Base-by-base conservation (phyloP, 148 eudicot genomes). In the Rheum nobile region DNA sequence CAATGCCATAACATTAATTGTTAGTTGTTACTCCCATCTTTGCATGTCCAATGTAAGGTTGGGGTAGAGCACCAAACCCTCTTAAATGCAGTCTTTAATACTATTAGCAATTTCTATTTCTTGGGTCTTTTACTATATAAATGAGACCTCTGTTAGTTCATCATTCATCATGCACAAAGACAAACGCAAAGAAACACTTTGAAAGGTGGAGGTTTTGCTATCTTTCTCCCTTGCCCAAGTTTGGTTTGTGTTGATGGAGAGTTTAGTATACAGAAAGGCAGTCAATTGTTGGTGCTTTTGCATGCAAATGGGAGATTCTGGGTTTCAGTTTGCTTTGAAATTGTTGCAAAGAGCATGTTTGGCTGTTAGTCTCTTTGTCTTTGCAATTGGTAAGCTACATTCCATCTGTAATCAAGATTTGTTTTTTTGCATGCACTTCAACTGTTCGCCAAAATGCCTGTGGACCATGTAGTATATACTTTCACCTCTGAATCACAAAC, bases 351-450 rank as follows among this genome's bases (percentile, higher is more conserved):
- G 57, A 67, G 37, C 74, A 73, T 72, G 69, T 70, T 59, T 83
- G 43, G 88, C 84, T 28, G 35, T 77, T 10, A 72, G 79, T 50
- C 86, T 86, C 54, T 82, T 85, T 80, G 77, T 80, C 75, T 77
- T 86, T 65, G 88, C 94, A 59, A 28, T 89, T 74, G 92, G 97
- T 91, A 85, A 81, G 77, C 39, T 72, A 43, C 48, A 14, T 42
- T 37, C 22, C 29, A 41, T 69, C 24, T 19, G 26, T n/a, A 12
- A 28, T 16, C 31, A 72, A 31, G 11, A 16, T 31, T 16, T 29
- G 41, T 68, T 24, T 22, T 63, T 32, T 57, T 57, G 70, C 41
- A 55, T 72, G 38, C 59, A 46, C n/a, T 4, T 59, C 16, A 72
- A 8, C 24, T 57, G 71, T 44, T 46, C 71, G 34, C 26, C 19